phyloP scores from a whole-genome alignment of 2,329 filamentous ascomycete species.

The Xenoacremonium recifei region DNA sequence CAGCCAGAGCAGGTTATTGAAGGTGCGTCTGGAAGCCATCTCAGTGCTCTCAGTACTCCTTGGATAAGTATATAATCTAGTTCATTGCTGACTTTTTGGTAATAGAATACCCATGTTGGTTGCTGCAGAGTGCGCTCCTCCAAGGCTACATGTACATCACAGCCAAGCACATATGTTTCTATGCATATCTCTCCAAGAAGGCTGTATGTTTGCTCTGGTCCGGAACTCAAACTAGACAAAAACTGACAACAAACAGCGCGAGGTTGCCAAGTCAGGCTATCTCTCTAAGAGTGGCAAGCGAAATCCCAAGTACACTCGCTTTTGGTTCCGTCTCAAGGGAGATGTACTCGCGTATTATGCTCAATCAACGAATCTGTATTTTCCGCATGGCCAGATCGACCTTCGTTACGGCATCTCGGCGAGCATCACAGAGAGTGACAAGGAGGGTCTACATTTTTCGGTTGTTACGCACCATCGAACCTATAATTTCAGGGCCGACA shows the following conservation, averaged over 20 bases:
- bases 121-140: slow-evolving; percentile 85
- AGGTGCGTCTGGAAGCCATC: slow-evolving; percentile 42
- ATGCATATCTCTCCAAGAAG: slow-evolving; percentile 95
- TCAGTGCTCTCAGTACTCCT: background rate
- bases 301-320: slow-evolving; percentile 83
- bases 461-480: slow-evolving; percentile 80
- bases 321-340: slow-evolving; percentile 91
- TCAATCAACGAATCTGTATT: slow-evolving; percentile 83
- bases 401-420: slow-evolving; percentile 88
- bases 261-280: slow-evolving; percentile 81
- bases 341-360: slow-evolving; percentile 90
- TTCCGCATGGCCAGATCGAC: slow-evolving; percentile 88
- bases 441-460: slow-evolving; percentile 74
- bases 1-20: slow-evolving; percentile 80
- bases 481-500: slow-evolving; percentile 89
- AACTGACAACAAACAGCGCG: slow-evolving; percentile 49
- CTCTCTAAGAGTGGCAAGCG: slow-evolving; percentile 84
- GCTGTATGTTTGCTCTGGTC: slow-evolving; percentile 53
- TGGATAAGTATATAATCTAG: background rate
- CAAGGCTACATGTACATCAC: slow-evolving; percentile 98
- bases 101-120: slow-evolving; percentile 92
- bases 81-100: no score
- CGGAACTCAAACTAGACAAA: background rate
- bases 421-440: slow-evolving; percentile 72
- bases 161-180: slow-evolving; percentile 90